These are phyloP conservation scores for Raffaelea albimanens DNA, from an alignment of 2,329 filamentous ascomycete species.

Conservation along the genomic window DNA sequence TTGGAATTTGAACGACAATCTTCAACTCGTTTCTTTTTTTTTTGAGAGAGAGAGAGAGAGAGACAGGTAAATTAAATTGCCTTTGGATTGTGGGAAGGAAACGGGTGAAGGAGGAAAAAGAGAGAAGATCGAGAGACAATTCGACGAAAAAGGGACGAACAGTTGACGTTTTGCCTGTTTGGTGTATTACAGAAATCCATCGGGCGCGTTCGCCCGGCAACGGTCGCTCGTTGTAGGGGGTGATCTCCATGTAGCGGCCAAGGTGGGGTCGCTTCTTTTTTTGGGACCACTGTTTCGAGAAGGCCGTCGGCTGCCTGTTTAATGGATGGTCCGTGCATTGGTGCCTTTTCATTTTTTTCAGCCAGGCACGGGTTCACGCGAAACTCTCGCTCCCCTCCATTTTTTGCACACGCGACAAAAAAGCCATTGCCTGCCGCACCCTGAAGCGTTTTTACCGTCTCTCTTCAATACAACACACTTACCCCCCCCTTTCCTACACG, in stretches of 20 bases:
- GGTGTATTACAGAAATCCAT: slow-evolving; percentile 4
- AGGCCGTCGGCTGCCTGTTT: not conserved
- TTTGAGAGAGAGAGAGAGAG: not conserved
- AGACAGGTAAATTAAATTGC: not conserved
- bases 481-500: slow-evolving; percentile 7
- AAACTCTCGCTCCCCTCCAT: too few species aligned
- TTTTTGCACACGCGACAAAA: too few species aligned
- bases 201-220: slow-evolving; percentile 11
- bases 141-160: not conserved
- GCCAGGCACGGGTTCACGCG: too few species aligned
- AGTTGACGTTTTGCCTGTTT: slow-evolving; percentile 13
- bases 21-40: too few species aligned
- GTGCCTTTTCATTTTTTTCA: not conserved
- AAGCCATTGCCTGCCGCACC: too few species aligned
- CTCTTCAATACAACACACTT: not conserved
- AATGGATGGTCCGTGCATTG: not conserved
- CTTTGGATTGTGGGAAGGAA: not conserved
- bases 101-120: not conserved
- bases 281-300: too few species aligned
- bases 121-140: not conserved
- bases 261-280: not conserved
- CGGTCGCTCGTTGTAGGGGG: slow-evolving; percentile 4
- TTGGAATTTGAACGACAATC: too few species aligned
- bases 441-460: too few species aligned
- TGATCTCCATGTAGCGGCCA: slow-evolving; percentile 1